Evolutionary conservation across 2,329 filamentous ascomycete genomes (phyloP).

Genomic region (Talaromyces sp.): DNA sequence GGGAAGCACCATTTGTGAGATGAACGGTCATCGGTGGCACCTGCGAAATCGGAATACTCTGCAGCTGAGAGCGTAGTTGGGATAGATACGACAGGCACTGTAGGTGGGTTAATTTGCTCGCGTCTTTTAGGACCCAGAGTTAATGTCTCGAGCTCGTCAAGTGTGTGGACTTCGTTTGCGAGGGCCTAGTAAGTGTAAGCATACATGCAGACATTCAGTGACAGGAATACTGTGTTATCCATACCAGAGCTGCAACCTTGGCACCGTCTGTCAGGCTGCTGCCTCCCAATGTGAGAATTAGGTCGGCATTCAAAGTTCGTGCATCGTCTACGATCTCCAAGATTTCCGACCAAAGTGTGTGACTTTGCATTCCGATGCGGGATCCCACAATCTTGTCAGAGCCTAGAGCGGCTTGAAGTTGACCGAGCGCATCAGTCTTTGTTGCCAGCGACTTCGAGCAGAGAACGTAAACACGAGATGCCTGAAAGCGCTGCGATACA

Average conservation of each 20-base stretch:
- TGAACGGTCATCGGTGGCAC: slow-evolving; percentile 41
- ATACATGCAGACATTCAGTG: background rate
- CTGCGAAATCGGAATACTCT: slow-evolving; percentile 47
- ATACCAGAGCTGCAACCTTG: slow-evolving; percentile 55
- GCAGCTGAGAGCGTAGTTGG: slow-evolving; percentile 48
- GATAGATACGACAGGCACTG: slow-evolving; percentile 40
- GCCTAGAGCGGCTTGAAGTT: slow-evolving; percentile 47
- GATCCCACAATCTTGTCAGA: slow-evolving; percentile 45
- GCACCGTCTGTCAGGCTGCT: slow-evolving; percentile 61
- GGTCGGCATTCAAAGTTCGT: slow-evolving; percentile 45
- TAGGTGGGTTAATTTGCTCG: slow-evolving; percentile 19
- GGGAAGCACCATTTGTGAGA: slow-evolving; percentile 42
- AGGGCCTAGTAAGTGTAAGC: slow-evolving; percentile 39
- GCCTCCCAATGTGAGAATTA: slow-evolving; percentile 58
- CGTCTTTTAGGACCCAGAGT: slow-evolving; percentile 30
- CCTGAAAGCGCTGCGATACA: slow-evolving; percentile 47
- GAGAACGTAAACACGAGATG: slow-evolving; percentile 55
- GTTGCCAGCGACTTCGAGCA: slow-evolving; percentile 53
- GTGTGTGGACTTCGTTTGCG: slow-evolving; percentile 50
- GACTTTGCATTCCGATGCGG: slow-evolving; percentile 56
- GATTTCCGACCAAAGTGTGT: slow-evolving; percentile 58
- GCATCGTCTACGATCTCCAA: slow-evolving; percentile 51
- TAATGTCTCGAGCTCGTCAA: slow-evolving; percentile 45
- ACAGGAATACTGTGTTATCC: background rate
- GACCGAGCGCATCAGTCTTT: slow-evolving; percentile 50